Evolutionary conservation across 257 asterid genomes (phyloP).

Genomic region (Prunella vulgaris): DNA sequence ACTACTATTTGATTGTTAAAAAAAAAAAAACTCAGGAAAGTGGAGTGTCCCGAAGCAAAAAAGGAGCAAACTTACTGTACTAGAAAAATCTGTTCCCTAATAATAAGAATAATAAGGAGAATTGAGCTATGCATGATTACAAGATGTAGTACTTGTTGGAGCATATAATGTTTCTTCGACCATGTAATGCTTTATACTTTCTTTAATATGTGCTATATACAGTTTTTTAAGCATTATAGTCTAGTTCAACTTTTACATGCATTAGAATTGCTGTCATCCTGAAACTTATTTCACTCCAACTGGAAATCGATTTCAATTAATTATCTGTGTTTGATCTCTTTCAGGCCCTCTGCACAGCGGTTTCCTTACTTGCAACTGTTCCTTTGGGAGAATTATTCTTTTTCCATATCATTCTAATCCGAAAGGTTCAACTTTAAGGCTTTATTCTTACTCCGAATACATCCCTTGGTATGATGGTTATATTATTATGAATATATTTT

Average conservation of each 20-base stretch:
- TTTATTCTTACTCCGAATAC: background rate
- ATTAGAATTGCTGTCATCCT: too few relatives aligned
- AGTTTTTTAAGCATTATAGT: background rate
- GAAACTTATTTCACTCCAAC: too few relatives aligned
- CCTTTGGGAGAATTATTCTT: slow-evolving; percentile 90
- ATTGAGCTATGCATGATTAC: too few relatives aligned
- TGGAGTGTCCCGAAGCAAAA: too few relatives aligned
- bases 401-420: slow-evolving; percentile 88
- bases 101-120: too few relatives aligned
- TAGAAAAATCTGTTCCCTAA: too few relatives aligned
- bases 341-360: slow-evolving; percentile 83
- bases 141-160: background rate
- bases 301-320: background rate
- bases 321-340: slow-evolving; percentile 18
- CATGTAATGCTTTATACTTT: background rate
- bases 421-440: slow-evolving; percentile 60
- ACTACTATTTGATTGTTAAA: too few relatives aligned
- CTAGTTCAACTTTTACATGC: background rate
- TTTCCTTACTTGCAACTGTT: slow-evolving; percentile 79
- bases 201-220: background rate
- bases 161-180: background rate
- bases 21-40: too few relatives aligned
- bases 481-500: background rate
- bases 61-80: too few relatives aligned
- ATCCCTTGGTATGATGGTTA: background rate